Evolutionary conservation across 225 moss, liverwort and hornwort species (phyloP).

Genomic region (Straminergon stramineum): DNA sequence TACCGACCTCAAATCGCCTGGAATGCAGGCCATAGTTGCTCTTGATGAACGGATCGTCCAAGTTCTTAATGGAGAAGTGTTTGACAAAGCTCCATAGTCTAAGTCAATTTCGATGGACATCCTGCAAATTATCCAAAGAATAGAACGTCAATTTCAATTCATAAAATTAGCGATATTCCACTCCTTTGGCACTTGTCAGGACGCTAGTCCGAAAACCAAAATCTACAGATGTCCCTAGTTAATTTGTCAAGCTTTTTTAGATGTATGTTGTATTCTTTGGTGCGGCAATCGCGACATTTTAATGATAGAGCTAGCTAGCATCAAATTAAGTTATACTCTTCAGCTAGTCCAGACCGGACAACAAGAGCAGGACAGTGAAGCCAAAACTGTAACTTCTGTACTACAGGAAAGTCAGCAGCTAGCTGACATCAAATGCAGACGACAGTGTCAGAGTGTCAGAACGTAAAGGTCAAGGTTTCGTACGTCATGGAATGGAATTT

Average conservation of each 20-base stretch:
- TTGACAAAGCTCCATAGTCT: constrained; percentile 54
- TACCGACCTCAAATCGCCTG: constrained; percentile 48
- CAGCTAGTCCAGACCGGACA: not conserved
- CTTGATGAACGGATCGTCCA: constrained; percentile 59
- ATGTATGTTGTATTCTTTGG: not conserved
- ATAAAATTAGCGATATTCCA: not conserved
- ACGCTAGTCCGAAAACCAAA: not conserved
- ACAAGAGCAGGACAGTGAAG: not conserved
- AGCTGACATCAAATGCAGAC: not conserved
- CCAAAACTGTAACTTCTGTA: not conserved
- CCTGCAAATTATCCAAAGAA: not conserved
- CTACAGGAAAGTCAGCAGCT: not conserved
- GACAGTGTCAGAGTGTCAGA: not conserved
- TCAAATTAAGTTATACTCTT: not conserved
- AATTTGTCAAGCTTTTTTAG: not conserved
- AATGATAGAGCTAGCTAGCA: not conserved
- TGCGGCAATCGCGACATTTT: not conserved
- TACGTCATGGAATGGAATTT: not conserved
- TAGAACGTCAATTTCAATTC: not conserved
- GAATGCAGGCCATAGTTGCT: constrained; percentile 58
- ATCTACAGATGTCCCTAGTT: not conserved
- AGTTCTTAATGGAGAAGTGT: constrained; percentile 45
- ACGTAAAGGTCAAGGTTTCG: not conserved
- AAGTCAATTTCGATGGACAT: constrained; percentile 57
- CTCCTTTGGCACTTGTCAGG: not conserved